Evolutionary conservation across 805 yeast genomes (phyloP).

Genomic region (Kodamaea lidongshanica): DNA sequence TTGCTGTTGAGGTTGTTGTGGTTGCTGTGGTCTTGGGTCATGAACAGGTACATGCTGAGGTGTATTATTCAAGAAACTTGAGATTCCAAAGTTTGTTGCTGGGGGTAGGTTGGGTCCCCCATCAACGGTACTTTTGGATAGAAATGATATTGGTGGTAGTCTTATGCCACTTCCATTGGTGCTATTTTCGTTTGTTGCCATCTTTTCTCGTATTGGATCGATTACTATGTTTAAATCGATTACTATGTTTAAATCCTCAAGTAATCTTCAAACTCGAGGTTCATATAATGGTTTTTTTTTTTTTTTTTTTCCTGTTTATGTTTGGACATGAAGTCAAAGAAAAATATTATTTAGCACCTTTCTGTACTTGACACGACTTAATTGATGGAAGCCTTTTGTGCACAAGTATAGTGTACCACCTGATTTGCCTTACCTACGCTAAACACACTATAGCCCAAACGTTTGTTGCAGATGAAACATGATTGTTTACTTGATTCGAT

Average conservation of each 20-base stretch:
- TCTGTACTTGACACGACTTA: too few species aligned
- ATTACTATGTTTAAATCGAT: too few species aligned
- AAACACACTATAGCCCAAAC: conserved; percentile 49
- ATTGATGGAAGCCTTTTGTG: conserved; percentile 6
- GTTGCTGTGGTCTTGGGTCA: background rate
- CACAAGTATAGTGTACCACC: conserved; percentile 56
- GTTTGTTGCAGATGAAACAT: conserved; percentile 58
- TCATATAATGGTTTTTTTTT: too few species aligned
- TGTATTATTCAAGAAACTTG: conserved; percentile 14
- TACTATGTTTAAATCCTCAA: too few species aligned
- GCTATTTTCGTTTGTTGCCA: too few species aligned
- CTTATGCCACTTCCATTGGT: conserved; percentile 14
- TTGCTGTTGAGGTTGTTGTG: conserved; percentile 2
- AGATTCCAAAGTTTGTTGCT: conserved; percentile 17
- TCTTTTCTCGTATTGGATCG: too few species aligned
- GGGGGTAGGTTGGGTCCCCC: conserved; percentile 11
- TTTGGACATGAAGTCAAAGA: too few species aligned
- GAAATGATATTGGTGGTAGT: conserved; percentile 25
- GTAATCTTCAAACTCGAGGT: too few species aligned
- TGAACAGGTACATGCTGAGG: conserved; percentile 4
- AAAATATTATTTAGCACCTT: too few species aligned
- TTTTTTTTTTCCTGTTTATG: too few species aligned
- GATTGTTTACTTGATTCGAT: conserved; percentile 34
- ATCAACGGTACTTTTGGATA: conserved; percentile 14
- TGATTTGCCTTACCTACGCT: conserved; percentile 40